These are phyloP conservation scores for Solanum sejunctum DNA, from an alignment of 257 asterid genomes.

Conservation along the genomic window DNA sequence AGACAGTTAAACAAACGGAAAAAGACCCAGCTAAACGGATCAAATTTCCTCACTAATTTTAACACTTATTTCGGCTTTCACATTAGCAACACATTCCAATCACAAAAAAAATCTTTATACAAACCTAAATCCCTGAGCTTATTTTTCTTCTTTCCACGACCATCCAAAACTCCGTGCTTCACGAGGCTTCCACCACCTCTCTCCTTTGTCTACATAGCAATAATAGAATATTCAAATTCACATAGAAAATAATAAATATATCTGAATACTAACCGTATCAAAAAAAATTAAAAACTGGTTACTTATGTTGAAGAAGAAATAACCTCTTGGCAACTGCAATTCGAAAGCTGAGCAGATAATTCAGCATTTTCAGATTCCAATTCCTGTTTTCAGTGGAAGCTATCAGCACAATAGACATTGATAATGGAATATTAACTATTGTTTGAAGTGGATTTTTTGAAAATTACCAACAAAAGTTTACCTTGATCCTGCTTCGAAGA, in stretches of 20 bases:
- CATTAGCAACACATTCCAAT: not conserved
- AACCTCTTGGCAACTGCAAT: conserved; percentile 65
- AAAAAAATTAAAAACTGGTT: not conserved
- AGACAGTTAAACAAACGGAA: not conserved
- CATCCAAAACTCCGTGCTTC: conserved; percentile 9
- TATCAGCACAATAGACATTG: not conserved
- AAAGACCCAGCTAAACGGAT: not conserved
- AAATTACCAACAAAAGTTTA: not conserved
- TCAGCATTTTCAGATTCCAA: conserved; percentile 51
- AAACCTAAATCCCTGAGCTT: conserved; percentile 38
- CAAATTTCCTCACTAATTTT: not conserved
- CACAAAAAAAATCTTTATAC: not conserved
- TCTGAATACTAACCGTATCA: not conserved
- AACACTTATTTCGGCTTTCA: not conserved
- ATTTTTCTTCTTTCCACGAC: conserved; percentile 18
- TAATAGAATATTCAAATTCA: conserved; percentile 1
- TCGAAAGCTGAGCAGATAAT: conserved; percentile 37
- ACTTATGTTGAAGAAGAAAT: not conserved
- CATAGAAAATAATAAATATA: not conserved
- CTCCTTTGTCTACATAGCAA: conserved; percentile 26
- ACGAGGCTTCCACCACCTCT: conserved; percentile 8
- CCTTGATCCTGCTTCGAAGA: conserved; percentile 47
- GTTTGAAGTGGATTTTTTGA: not conserved
- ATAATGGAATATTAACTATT: not conserved
- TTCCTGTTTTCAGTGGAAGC: conserved; percentile 25